These are phyloP conservation scores for Pterocarpus santalinus DNA, from an alignment of 306 rosid genomes.

Conservation along the genomic window DNA sequence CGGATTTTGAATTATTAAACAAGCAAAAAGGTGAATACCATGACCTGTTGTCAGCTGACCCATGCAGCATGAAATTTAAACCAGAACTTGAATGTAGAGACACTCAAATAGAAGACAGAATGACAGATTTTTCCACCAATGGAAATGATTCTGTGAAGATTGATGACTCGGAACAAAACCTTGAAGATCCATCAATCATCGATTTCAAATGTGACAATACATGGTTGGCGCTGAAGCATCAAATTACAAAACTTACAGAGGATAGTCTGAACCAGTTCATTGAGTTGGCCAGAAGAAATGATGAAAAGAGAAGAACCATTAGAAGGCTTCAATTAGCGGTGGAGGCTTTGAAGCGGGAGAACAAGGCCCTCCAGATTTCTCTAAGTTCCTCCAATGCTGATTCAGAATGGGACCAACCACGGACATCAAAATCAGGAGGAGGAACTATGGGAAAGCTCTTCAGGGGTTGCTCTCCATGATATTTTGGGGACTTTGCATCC, in stretches of 20 bases:
- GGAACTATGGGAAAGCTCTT: slow-evolving; percentile 45
- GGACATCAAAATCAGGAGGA: slow-evolving; percentile 44
- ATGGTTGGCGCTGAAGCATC: slow-evolving; percentile 46
- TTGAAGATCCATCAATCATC: slow-evolving; percentile 44
- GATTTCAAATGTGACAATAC: slow-evolving; percentile 37
- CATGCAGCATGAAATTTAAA: slow-evolving; percentile 28
- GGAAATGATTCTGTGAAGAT: slow-evolving; percentile 33
- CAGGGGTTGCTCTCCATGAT: slow-evolving; percentile 57
- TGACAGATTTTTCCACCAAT: neutral
- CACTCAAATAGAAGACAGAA: slow-evolving; percentile 44
- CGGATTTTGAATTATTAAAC: slow-evolving; percentile 30
- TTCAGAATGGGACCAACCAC: slow-evolving; percentile 48
- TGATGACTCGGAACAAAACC: slow-evolving; percentile 41
- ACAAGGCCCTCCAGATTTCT: slow-evolving; percentile 54
- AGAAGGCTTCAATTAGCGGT: slow-evolving; percentile 56
- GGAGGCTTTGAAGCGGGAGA: slow-evolving; percentile 57
- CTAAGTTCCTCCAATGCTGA: slow-evolving; percentile 50
- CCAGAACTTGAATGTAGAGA: slow-evolving; percentile 43
- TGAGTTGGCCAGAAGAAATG: slow-evolving; percentile 63
- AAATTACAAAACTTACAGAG: slow-evolving; percentile 57
- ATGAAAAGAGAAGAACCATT: slow-evolving; percentile 68
- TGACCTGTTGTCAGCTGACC: slow-evolving; percentile 31
- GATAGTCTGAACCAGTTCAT: slow-evolving; percentile 57
- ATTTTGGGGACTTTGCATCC: slow-evolving; percentile 31
- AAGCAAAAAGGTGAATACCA: slow-evolving; percentile 44